Base-by-base conservation (phyloP, 73 alveolate genomes). In the Loxodes magnus region DNA sequence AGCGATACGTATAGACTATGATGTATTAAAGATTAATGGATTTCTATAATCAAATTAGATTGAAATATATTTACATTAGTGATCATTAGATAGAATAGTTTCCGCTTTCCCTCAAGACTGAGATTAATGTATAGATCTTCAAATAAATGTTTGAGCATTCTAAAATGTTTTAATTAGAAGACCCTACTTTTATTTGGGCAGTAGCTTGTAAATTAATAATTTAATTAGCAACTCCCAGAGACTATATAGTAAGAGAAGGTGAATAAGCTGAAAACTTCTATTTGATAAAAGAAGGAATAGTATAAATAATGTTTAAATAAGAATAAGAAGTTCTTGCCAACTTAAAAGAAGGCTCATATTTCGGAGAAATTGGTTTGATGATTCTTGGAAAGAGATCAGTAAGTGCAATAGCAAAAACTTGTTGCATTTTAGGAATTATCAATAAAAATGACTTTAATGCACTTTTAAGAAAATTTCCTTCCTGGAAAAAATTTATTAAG, bases 281-380 rank as follows among this genome's bases (percentile, higher is more conserved):
- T 38, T 75, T 75, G 35, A 68, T 75, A 21, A 34, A 67, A 24
- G 29, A 50, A n/a, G 89, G 89, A 25, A 22, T 23, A 3, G 83
- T 68, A 0, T 42, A 59, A 33, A 62, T 75, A 14, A 29, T 68
- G 5, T 59, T 78, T 0, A 58, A 77, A 2, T 77, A 75, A 58
- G 52, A 58, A 15, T n/a, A 55, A 25, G 61, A 77, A 2, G 28
- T 43, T 17, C 67, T 75, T 2, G 70, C 77, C 5, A 39, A 41
- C 37, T 21, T 68, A 53, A 50, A 53, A 16, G 79, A 75, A 60
- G 89, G 89, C 0, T 35, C 55, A 19, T 75, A 68, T 51, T 75
- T 75, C 35, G 89, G 89, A 17, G 89, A 75, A 30, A 69, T 75
- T 7, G 89, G 89, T 1, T 53, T 75, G 14, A 33, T 75, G 17